Evolutionary conservation across 208 protist species (phyloP).

Genomic region (Trypanosomatidae sp.): DNA sequence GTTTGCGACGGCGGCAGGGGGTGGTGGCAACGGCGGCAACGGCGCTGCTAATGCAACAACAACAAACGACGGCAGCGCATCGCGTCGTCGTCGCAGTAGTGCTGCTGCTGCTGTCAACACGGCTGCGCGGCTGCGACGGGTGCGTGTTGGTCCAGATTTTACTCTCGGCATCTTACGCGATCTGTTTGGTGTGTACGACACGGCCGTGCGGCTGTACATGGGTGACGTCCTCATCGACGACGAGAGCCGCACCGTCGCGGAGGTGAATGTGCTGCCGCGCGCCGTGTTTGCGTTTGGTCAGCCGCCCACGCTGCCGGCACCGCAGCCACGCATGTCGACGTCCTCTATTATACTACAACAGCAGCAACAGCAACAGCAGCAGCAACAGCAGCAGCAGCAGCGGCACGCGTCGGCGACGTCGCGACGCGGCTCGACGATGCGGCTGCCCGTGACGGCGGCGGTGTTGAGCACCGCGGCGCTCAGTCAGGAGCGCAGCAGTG

Average conservation of each 20-base stretch:
- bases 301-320: constrained; percentile 3
- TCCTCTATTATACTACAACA: constrained; percentile 7
- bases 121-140: constrained; percentile 7
- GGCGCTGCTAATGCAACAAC: too few relatives aligned
- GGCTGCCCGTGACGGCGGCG: too few relatives aligned
- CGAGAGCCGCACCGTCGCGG: constrained; percentile 6
- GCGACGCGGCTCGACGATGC: too few relatives aligned
- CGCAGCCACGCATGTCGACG: constrained; percentile 3
- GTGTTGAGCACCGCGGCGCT: too few relatives aligned
- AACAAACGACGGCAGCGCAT: background rate
- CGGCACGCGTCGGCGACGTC: too few relatives aligned
- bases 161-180: constrained; percentile 48
- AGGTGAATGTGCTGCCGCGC: constrained; percentile 7
- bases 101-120: background rate
- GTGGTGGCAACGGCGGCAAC: too few relatives aligned
- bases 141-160: constrained; percentile 28
- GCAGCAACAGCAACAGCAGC: background rate
- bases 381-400: too few relatives aligned
- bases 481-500: too few relatives aligned
- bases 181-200: constrained; percentile 18
- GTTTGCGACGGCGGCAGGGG: too few relatives aligned
- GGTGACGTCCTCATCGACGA: constrained; percentile 10
- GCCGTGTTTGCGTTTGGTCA: constrained; percentile 13
- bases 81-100: too few relatives aligned
- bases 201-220: constrained; percentile 12